phyloP scores from a whole-genome alignment of 768 basidiomycete genomes.

The Coprinopsis cinerea region DNA sequence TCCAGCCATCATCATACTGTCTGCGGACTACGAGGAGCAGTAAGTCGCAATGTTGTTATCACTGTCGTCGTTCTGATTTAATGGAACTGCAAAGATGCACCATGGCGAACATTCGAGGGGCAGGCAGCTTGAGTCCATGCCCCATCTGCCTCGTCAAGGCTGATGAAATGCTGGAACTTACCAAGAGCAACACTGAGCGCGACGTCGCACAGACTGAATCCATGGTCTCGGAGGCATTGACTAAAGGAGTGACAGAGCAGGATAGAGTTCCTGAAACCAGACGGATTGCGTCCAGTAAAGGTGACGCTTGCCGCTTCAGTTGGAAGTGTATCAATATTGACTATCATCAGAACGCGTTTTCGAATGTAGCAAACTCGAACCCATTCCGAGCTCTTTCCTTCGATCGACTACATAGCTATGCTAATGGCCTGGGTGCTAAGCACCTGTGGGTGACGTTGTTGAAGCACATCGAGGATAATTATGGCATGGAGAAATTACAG shows the following conservation, averaged over 20 bases:
- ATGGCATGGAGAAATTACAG: not conserved
- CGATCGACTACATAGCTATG: conserved; percentile 31
- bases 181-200: not conserved
- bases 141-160: not conserved
- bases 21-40: conserved; percentile 42
- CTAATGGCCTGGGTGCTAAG: conserved; percentile 26
- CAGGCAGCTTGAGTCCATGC: not conserved
- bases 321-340: conserved; percentile 16
- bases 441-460: conserved; percentile 23
- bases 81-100: conserved; percentile 21
- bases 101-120: conserved; percentile 30
- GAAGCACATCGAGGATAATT: not conserved
- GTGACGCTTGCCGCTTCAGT: conserved; percentile 13
- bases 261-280: not conserved
- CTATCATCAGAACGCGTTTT: conserved; percentile 33
- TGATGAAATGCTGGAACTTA: not conserved
- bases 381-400: conserved; percentile 28
- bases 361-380: conserved; percentile 28
- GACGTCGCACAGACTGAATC: not conserved
- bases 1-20: conserved; percentile 31
- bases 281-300: conserved; percentile 11
- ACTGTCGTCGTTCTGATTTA: not conserved
- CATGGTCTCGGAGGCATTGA: not conserved
- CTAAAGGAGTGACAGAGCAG: not conserved
- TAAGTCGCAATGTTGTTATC: conserved; percentile 18